Base-by-base conservation (phyloP, 2,329 filamentous ascomycete species). In the Aspergillus quadrilineatus region DNA sequence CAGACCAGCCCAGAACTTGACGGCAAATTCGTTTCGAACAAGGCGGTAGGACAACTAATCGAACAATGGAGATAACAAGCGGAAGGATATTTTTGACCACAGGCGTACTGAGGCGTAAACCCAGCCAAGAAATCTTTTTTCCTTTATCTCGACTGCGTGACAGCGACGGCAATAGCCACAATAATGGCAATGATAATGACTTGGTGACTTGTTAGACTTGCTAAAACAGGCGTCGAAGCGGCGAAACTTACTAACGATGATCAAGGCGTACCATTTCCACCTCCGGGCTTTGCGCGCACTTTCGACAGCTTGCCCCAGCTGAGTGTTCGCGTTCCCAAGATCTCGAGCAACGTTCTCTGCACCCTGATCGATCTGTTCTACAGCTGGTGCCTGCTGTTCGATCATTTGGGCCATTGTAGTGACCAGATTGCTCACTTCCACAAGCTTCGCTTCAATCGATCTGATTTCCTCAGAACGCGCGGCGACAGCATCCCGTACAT, bases 191-290 rank as follows among this genome's bases (percentile, higher is more conserved):
- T 77, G 63, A 84, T 83, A 59, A 82, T 69, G 53, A 82, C 81
- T 83, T 53, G 26, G 46, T 30, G n/a, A n/a, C 34, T 8, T 8
- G 47, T 49, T 45, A 37, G 53, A 15, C 12, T 26, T 2, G 7
- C 9, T 9, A 17, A n/a, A 17, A n/a, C n/a, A n/a, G 22, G 14
- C 12, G 9, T 10, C 17, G 43, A 29, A 8, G n/a, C 47, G 15
- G 14, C 45, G 36, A 42, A 64, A 84, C 82, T 76, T 71, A 82
- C 79, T 77, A 65, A 81, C 78, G 68, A 97, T 90, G 67, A 88
- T 86, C 65, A 96, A 77, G 80, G 92, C 96, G 73, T 89, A 92
- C 92, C 92, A 97, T 89, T 97, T 97, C 91, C 95, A 96, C 79
- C 86, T 90, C 65, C 90, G 84, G 50, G 89, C 90, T 65, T 85